Percentiles rank a stretch among this genome's conserved stretches.
These are phyloP conservation scores for Sphaerulina musiva DNA, from an alignment of 2,329 filamentous ascomycete genomes.

Conservation along the genomic window DNA sequence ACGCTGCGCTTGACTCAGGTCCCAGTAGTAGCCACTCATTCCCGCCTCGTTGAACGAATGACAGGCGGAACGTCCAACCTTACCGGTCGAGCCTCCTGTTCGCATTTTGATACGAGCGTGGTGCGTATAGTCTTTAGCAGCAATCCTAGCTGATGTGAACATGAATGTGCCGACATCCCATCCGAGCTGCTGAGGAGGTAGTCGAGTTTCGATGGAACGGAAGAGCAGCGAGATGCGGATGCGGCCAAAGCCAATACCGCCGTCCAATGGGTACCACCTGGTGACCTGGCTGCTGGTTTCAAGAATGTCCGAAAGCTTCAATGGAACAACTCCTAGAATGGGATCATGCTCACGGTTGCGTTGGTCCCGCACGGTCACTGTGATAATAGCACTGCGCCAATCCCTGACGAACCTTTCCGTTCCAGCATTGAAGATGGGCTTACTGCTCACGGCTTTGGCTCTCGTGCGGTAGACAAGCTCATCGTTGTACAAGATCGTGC, in stretches of 20 bases:
- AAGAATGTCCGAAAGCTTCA: constrained; percentile 82
- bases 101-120: constrained; percentile 65
- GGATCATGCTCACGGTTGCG: constrained; percentile 90
- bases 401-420: constrained; percentile 90
- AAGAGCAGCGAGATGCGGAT: constrained; percentile 84
- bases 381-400: constrained; percentile 82
- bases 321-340: constrained; percentile 81
- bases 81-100: constrained; percentile 76
- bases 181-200: constrained; percentile 79
- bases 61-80: constrained; percentile 59
- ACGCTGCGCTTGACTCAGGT: constrained; percentile 36
- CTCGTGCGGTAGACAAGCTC: constrained; percentile 89
- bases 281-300: constrained; percentile 81
- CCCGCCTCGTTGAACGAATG: constrained; percentile 53
- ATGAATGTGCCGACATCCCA: constrained; percentile 97
- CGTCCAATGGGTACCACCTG: constrained; percentile 93
- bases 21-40: constrained; percentile 49
- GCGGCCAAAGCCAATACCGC: constrained; percentile 82
- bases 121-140: constrained; percentile 56
- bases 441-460: constrained; percentile 84
- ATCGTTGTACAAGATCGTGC: constrained; percentile 85
- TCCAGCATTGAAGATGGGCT: constrained; percentile 95
- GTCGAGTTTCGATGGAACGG: constrained; percentile 75
- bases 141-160: constrained; percentile 66
- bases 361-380: constrained; percentile 79